Percentiles rank a stretch among this genome's conserved stretches.
These are phyloP conservation scores for Carallia pectinifolia DNA, from an alignment of 345 rosid genomes.

Conservation along the genomic window DNA sequence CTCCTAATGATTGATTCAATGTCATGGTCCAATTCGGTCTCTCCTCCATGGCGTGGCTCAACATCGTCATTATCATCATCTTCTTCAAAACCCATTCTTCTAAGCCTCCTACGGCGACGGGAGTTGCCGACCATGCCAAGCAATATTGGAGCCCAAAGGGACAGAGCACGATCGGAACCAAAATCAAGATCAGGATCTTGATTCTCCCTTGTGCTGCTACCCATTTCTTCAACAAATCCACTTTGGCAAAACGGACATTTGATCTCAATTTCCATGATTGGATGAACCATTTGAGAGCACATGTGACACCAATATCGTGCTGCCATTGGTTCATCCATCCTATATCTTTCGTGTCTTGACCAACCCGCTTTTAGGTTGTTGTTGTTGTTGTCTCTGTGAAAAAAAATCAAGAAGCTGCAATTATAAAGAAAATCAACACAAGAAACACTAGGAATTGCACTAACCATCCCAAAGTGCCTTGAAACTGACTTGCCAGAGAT, in stretches of 20 bases:
- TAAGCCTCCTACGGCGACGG: constrained; percentile 50
- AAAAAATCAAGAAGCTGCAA: not conserved
- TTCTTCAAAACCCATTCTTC: constrained; percentile 52
- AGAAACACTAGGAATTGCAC: not conserved
- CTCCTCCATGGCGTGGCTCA: constrained; percentile 43
- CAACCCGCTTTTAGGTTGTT: not conserved
- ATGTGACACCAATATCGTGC: constrained; percentile 58
- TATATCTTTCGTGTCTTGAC: constrained; percentile 11
- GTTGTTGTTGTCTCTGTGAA: constrained; percentile 13
- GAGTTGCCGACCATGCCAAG: constrained; percentile 82
- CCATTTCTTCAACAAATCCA: constrained; percentile 57
- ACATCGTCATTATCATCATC: constrained; percentile 40
- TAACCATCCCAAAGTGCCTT: not conserved
- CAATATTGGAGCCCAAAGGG: constrained; percentile 83
- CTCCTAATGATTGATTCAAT: constrained; percentile 57
- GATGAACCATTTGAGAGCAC: constrained; percentile 71
- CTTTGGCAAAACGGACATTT: constrained; percentile 78
- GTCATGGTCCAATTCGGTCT: constrained; percentile 58
- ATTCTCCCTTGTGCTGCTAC: constrained; percentile 22
- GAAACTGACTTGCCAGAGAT: not conserved
- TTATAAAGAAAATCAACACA: not conserved
- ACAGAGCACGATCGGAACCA: constrained; percentile 72
- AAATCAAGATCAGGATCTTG: constrained; percentile 52
- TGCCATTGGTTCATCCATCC: constrained; percentile 50
- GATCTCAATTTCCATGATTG: constrained; percentile 63